A percentile compares a stretch with the other conserved stretches of the same genome.
Evolutionary conservation across 495 filamentous ascomycete species (phyloP).

Genomic region (Hypoxylon lienhwacheense): DNA sequence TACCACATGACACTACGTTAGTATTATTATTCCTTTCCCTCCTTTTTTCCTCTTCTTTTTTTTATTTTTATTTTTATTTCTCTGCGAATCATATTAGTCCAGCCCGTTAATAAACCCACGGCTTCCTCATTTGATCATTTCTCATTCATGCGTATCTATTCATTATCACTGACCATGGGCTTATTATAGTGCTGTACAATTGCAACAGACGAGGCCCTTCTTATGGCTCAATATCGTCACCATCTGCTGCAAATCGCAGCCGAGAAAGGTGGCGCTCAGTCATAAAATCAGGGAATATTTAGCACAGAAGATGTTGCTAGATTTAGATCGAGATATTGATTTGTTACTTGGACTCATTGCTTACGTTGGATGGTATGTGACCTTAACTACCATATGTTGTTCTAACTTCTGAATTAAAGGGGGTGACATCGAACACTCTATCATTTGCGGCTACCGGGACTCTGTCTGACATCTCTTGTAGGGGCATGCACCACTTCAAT

Average conservation of each 20-base stretch:
- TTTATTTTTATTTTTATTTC: too few relatives aligned
- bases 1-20: conserved; percentile 34
- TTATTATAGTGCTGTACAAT: conserved; percentile 31
- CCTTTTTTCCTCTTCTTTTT: background rate
- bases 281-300: conserved; percentile 45
- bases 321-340: conserved; percentile 50
- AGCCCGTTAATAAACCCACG: too few relatives aligned
- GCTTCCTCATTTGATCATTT: too few relatives aligned
- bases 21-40: conserved; percentile 7
- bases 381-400: background rate
- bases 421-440: too few relatives aligned
- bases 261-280: conserved; percentile 42
- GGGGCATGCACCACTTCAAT: conserved; percentile 35
- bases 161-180: conserved; percentile 4
- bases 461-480: conserved; percentile 18
- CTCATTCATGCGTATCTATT: too few relatives aligned
- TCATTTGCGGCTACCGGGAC: background rate
- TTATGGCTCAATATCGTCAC: conserved; percentile 54
- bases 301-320: conserved; percentile 48
- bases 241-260: conserved; percentile 40
- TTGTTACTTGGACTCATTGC: conserved; percentile 53
- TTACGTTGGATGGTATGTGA: conserved; percentile 48
- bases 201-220: conserved; percentile 45
- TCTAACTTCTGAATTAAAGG: background rate
- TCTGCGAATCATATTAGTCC: too few relatives aligned